These are phyloP conservation scores for Botrytis elliptica DNA, from an alignment of 2,329 filamentous ascomycete genomes.

Conservation along the genomic window DNA sequence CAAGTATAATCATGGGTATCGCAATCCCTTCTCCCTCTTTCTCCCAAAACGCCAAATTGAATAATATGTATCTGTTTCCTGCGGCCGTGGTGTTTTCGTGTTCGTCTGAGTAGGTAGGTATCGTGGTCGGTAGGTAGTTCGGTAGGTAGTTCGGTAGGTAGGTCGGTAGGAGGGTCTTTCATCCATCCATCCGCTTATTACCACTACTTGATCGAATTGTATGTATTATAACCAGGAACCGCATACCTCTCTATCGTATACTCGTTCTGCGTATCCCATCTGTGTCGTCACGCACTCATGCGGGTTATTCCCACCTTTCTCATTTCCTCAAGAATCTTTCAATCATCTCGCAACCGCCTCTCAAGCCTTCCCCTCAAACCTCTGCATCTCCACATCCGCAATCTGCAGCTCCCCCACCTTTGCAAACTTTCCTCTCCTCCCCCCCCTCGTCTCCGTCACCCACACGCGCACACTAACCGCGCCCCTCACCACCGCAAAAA, in stretches of 20 bases:
- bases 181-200: not conserved
- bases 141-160: no score
- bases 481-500: slow-evolving; percentile 31
- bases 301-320: not conserved
- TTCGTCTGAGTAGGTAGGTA: not conserved
- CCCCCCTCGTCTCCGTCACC: slow-evolving; percentile 45
- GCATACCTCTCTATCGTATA: not conserved
- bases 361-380: slow-evolving; percentile 3
- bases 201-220: not conserved
- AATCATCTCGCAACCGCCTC: fast-evolving
- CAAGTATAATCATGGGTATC: not conserved
- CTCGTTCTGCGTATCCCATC: not conserved
- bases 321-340: no score
- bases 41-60: not conserved
- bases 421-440: slow-evolving; percentile 20
- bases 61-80: not conserved
- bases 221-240: not conserved
- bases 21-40: not conserved
- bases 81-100: not conserved
- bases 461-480: slow-evolving; percentile 28
- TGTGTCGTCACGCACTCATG: fast-evolving
- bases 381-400: slow-evolving; percentile 9
- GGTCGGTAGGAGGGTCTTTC: not conserved
- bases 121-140: no score
- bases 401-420: not conserved